Evolutionary conservation across 2,329 filamentous ascomycete genomes (phyloP), one percentile per base, ranked within the genome.

Genomic region (Fusarium sp.): DNA sequence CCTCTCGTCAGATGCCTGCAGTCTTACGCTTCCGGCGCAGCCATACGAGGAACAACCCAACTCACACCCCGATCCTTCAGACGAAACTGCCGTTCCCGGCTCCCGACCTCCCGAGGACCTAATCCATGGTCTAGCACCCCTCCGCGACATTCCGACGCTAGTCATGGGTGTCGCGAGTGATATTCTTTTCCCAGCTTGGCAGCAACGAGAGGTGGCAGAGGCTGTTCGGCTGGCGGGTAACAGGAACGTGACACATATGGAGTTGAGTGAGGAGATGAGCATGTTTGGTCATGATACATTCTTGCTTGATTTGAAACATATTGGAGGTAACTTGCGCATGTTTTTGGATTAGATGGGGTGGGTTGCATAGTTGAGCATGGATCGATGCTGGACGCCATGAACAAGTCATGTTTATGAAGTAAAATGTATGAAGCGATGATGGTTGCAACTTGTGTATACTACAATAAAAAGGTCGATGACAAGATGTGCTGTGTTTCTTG

Each of bases 241-340:
- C 79, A 87, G 90, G 70, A 90, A 89, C 35, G 95, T 99, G 1
- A 92, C 91, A 52, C 95, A 99, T 82, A 89, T 96, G 16, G 96
- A 99, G 85, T 85, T 99, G 59, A 96, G 95, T 37, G 94, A 98
- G 84, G 95, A 98, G 84, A 90, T 96, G 83, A 98, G 95, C 78
- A 84, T 97, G 78, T 99, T 99, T 81, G 96, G 96, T 0, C 96
- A 99, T 79, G 96, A 99, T 81, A 98, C 96, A 0, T 99, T 99
- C 81, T 83, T 99, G 79, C 85, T 99, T 50, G 96, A 99, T 83
- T 84, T 98, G 66, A 92, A 98, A 84, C 93, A 98, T 77, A 94
- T 99, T 59, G 96, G 96, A 5, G 95, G 94, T 0, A 93, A 92
- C 59, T 85, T 99, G 56, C 91, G 91, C 77, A 89, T 89, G 76